Conservation (phyloP, 805 yeast genomes). For the Kodamaea hsintzibuensis region DNA sequence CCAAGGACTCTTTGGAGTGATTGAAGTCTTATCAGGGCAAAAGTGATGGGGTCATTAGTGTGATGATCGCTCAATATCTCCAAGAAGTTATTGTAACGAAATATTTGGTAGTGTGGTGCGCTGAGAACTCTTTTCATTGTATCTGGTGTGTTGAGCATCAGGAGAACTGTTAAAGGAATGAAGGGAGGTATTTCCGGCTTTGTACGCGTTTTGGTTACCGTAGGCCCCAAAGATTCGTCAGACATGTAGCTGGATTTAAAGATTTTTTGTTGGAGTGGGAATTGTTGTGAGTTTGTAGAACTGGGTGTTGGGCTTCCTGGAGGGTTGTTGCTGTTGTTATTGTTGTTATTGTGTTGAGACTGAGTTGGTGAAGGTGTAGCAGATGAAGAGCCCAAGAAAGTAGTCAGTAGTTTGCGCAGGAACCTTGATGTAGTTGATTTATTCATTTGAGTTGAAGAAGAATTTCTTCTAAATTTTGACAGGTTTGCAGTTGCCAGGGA, state of each 20-base stretch:
- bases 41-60: constrained; percentile 37
- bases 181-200: constrained; percentile 15
- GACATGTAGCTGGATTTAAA: constrained; percentile 2
- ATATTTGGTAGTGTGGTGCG: constrained; percentile 30
- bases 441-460: background rate
- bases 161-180: constrained; percentile 22
- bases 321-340: background rate
- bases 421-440: background rate
- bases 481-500: background rate
- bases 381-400: background rate
- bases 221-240: background rate
- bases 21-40: constrained; percentile 35
- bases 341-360: background rate
- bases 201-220: background rate
- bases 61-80: constrained; percentile 32
- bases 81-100: constrained; percentile 34
- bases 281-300: background rate
- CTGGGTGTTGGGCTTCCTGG: background rate
- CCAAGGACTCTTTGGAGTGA: constrained; percentile 30
- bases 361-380: constrained; percentile 2
- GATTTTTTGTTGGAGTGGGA: background rate
- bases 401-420: background rate
- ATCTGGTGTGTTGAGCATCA: constrained; percentile 26
- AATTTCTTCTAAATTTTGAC: background rate
- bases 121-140: constrained; percentile 21